A percentile compares a stretch with the other conserved stretches of the same genome.
Evolutionary conservation across 768 basidiomycete genomes (phyloP).

Genomic region (Tulasnella calospora): DNA sequence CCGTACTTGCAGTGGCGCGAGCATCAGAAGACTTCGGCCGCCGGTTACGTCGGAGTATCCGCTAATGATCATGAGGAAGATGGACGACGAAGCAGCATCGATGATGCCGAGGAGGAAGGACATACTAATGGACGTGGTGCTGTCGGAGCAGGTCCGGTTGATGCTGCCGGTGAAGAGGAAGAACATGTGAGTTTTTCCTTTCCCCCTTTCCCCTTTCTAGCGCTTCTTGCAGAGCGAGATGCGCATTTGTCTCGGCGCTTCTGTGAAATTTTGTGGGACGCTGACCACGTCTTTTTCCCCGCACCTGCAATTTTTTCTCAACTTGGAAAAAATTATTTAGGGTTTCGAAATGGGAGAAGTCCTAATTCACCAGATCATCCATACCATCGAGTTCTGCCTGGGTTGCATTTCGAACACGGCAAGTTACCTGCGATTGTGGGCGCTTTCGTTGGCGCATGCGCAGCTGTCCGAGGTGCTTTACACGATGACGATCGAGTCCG

Average conservation of each 20-base stretch:
- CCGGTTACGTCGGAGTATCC: slow-evolving; percentile 70
- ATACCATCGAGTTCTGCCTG: slow-evolving; percentile 98
- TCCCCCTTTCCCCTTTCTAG: slow-evolving; percentile 30
- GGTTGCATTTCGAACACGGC: slow-evolving; percentile 98
- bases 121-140: slow-evolving; percentile 51
- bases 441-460: slow-evolving; percentile 94
- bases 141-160: slow-evolving; percentile 33
- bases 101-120: slow-evolving; percentile 60
- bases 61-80: slow-evolving; percentile 32
- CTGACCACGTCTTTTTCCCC: slow-evolving; percentile 1
- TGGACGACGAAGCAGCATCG: slow-evolving; percentile 30
- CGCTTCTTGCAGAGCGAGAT: slow-evolving; percentile 21
- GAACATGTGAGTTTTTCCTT: slow-evolving; percentile 64
- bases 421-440: slow-evolving; percentile 91
- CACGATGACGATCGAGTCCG: slow-evolving; percentile 67
- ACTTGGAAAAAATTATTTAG: slow-evolving; percentile 41
- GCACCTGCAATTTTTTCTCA: slow-evolving; percentile 31
- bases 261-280: slow-evolving; percentile 26
- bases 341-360: slow-evolving; percentile 92
- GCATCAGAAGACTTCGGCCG: slow-evolving; percentile 71
- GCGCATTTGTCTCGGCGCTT: slow-evolving; percentile 18
- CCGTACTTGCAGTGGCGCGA: slow-evolving; percentile 91
- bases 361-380: slow-evolving; percentile 94
- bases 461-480: slow-evolving; percentile 93
- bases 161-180: slow-evolving; percentile 64